A percentile compares a stretch with the other conserved stretches of the same genome.
These are phyloP conservation scores for Chenopodium quinoa DNA, from an alignment of 148 eudicot genomes.

Conservation along the genomic window DNA sequence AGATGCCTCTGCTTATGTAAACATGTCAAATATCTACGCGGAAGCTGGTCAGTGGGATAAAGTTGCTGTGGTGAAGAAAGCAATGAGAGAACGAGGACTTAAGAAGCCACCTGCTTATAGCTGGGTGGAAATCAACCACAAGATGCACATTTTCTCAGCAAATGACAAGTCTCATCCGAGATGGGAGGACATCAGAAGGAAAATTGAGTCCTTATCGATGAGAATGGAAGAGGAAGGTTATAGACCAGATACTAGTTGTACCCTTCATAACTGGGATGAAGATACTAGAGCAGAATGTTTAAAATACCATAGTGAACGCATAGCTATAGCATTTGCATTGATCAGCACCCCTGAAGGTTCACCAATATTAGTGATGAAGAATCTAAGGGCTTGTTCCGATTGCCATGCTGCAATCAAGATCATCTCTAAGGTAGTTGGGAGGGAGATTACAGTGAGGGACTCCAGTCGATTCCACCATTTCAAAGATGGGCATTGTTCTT, in stretches of 20 bases:
- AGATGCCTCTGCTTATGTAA: slow-evolving; percentile 59
- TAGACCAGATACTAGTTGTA: slow-evolving; percentile 61
- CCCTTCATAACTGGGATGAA: slow-evolving; percentile 64
- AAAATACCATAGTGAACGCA: slow-evolving; percentile 67
- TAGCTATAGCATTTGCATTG: slow-evolving; percentile 74
- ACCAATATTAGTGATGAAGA: slow-evolving; percentile 69
- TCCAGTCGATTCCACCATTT: slow-evolving; percentile 85
- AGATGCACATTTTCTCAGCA: slow-evolving; percentile 59
- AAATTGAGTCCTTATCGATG: slow-evolving; percentile 42
- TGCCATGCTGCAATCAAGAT: slow-evolving; percentile 77
- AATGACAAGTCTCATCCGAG: slow-evolving; percentile 58
- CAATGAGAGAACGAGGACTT: slow-evolving; percentile 63
- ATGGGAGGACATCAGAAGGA: slow-evolving; percentile 51
- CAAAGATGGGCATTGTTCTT: slow-evolving; percentile 60
- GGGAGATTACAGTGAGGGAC: slow-evolving; percentile 80
- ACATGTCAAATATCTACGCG: slow-evolving; percentile 83
- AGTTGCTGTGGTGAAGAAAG: slow-evolving; percentile 57
- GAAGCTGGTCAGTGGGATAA: slow-evolving; percentile 69
- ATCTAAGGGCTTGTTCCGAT: slow-evolving; percentile 70
- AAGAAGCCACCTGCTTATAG: slow-evolving; percentile 74
- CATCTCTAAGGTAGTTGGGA: slow-evolving; percentile 59
- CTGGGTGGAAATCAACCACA: slow-evolving; percentile 63
- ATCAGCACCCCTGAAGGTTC: slow-evolving; percentile 69
- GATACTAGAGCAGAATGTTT: slow-evolving; percentile 56
- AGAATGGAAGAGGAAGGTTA: slow-evolving; percentile 70